These are phyloP conservation scores for Termitomyces sp. DNA, from an alignment of 768 basidiomycete species.

Conservation along the genomic window DNA sequence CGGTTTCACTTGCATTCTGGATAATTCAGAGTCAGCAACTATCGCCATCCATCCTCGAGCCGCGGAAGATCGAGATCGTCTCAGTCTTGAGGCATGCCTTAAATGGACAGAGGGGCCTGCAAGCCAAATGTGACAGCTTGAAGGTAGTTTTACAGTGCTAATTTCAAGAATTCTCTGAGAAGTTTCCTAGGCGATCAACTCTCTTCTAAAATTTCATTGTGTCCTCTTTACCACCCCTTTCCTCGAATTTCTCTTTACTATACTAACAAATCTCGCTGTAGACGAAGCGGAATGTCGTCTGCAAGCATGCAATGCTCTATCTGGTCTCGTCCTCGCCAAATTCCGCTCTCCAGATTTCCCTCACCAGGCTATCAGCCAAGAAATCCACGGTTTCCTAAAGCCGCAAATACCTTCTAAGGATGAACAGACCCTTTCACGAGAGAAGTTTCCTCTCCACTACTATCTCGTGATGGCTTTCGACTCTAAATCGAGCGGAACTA, in stretches of 20 bases:
- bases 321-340: constrained; percentile 45
- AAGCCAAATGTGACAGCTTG: constrained; percentile 27
- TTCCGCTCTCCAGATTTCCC: constrained; percentile 16
- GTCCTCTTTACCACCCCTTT: constrained; percentile 43
- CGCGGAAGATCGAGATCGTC: constrained; percentile 24
- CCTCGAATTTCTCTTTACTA: constrained; percentile 37
- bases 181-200: constrained; percentile 25
- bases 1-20: constrained; percentile 39
- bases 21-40: constrained; percentile 28
- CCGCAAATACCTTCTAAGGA: constrained; percentile 13
- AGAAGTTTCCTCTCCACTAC: constrained; percentile 16
- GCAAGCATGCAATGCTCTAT: constrained; percentile 52
- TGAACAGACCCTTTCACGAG: background rate
- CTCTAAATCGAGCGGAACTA: constrained; percentile 15
- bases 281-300: constrained; percentile 29
- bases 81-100: constrained; percentile 31
- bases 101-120: constrained; percentile 21
- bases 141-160: constrained; percentile 19
- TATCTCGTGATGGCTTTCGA: constrained; percentile 23
- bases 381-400: constrained; percentile 22
- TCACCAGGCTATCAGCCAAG: constrained; percentile 19
- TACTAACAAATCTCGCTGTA: constrained; percentile 24
- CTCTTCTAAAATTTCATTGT: constrained; percentile 34
- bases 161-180: background rate
- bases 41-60: constrained; percentile 31